Conservation (phyloP, 2,329 filamentous ascomycete species). For the Microcyclospora tardicrescens region DNA sequence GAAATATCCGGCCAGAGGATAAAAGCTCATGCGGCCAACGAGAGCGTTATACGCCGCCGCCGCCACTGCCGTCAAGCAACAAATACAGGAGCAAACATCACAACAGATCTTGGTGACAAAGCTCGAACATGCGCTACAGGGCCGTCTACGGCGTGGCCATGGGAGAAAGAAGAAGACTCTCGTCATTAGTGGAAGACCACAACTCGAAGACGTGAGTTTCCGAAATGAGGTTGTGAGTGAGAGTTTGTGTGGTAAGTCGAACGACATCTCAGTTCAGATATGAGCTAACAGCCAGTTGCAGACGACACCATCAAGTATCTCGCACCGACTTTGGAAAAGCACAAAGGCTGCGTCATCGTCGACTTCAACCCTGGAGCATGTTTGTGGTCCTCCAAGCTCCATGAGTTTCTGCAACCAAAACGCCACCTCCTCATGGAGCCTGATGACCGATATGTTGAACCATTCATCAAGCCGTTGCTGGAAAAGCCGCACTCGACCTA, state of each 20-base stretch:
- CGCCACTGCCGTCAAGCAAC: too few species aligned
- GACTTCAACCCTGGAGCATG: slow-evolving; percentile 75
- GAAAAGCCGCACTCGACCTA: slow-evolving; percentile 29
- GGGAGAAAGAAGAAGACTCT: too few species aligned
- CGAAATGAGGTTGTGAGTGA: slow-evolving; percentile 28
- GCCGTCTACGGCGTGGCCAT: too few species aligned
- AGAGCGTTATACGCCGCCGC: too few species aligned
- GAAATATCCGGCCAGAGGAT: too few species aligned
- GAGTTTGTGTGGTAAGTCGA: slow-evolving; percentile 31
- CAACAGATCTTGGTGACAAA: too few species aligned
- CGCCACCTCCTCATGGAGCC: slow-evolving; percentile 76
- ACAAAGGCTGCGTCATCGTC: slow-evolving; percentile 70
- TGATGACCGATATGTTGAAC: slow-evolving; percentile 43
- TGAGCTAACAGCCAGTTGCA: slow-evolving; percentile 16
- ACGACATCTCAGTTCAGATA: neutral
- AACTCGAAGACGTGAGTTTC: neutral
- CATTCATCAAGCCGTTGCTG: slow-evolving; percentile 42
- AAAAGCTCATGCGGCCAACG: too few species aligned
- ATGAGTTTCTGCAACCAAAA: slow-evolving; percentile 62
- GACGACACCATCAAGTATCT: slow-evolving; percentile 61
- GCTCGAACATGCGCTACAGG: too few species aligned
- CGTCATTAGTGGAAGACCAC: too few species aligned
- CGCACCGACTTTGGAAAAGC: slow-evolving; percentile 52
- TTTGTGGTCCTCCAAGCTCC: slow-evolving; percentile 64
- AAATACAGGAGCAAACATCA: too few species aligned